Conservation (phyloP, 768 basidiomycete genomes). For the Naganishia onofrii region DNA sequence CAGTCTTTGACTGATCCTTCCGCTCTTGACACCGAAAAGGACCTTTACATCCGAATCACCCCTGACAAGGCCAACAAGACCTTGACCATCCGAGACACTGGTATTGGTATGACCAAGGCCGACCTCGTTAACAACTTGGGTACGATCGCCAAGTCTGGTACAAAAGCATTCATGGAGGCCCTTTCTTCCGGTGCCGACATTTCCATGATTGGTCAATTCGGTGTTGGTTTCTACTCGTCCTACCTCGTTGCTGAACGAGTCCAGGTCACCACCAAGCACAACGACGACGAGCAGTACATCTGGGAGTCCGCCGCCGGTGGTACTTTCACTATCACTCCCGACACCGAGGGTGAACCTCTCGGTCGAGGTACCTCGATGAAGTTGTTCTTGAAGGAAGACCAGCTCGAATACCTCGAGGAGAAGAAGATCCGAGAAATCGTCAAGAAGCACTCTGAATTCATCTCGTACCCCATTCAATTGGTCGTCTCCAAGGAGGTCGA, state of each 20-base stretch:
- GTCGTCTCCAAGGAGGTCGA: constrained; percentile 99
- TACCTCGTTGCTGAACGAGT: constrained; percentile 99
- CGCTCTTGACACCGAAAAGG: constrained; percentile 83
- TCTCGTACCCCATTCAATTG: constrained; percentile 98
- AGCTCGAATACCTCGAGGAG: constrained; percentile 98
- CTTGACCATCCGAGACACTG: constrained; percentile 86
- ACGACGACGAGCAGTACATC: constrained; percentile 99
- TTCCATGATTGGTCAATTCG: constrained; percentile 92
- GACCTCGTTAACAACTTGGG: constrained; percentile 97
- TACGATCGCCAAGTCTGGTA: constrained; percentile 57
- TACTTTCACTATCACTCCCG: constrained; percentile 96
- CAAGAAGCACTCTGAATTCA: constrained; percentile 99
- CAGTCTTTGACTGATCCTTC: constrained; percentile 89
- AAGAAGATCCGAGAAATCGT: constrained; percentile 99
- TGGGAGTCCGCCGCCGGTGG: constrained; percentile 99
- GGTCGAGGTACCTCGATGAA: constrained; percentile 83
- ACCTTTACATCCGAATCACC: constrained; percentile 87
- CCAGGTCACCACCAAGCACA: constrained; percentile 98
- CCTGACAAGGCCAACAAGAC: constrained; percentile 95
- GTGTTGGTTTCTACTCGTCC: constrained; percentile 99
- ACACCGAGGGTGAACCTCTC: constrained; percentile 82
- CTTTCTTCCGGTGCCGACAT: constrained; percentile 62
- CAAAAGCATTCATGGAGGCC: constrained; percentile 98
- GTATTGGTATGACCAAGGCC: constrained; percentile 99
- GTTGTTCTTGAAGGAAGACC: constrained; percentile 89